Base-by-base conservation (phyloP, 345 rosid genomes). In the Boechera divaricarpa region DNA sequence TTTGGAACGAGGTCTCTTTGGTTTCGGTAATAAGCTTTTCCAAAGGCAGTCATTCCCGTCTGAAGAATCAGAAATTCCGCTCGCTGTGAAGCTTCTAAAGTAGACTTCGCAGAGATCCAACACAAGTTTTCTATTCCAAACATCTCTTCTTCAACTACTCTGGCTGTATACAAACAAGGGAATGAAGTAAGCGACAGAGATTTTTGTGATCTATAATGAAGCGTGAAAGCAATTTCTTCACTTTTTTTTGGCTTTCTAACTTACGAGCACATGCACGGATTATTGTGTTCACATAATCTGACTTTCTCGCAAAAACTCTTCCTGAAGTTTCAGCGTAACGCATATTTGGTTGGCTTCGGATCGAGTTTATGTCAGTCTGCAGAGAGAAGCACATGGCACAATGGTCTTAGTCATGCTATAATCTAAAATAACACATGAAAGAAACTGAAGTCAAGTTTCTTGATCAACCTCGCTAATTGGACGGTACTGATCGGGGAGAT, bases 31-130 rank as follows among this genome's bases (percentile, higher is more conserved):
- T 85, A 90, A 52, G 93, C 91, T 81, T 91, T 91, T 63, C 98
- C 98, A 63, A 94, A 94, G 38, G 95, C 93, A 54, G 98, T 90
- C 98, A 94, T 94, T 76, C 98, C 98, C 7, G 98, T 90, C 84
- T 86, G 94, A 73, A 94, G 87, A 81, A 94, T 92, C 81, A 94
- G 81, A 83, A 83, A 81, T 62, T 94, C 97, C 6, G 97, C 90
- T 70, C 85, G 87, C 80, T 89, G 86, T 29, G 97, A 94, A 83
- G 98, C 97, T 77, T 94, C 96, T 79, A 90, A 72, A 29, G 97
- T 90, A 72, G 97, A 88, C 82, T 91, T 90, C 59, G 97, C 86
- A 21, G 98, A 90, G 47, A 94, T 90, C 98, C 98, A 94, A 72
- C 92, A 86, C 85, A 94, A 67, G 71, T 92, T 91, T 72, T 87